Conservation (phyloP, 768 basidiomycete genomes). For the Mycena indigotica region DNA sequence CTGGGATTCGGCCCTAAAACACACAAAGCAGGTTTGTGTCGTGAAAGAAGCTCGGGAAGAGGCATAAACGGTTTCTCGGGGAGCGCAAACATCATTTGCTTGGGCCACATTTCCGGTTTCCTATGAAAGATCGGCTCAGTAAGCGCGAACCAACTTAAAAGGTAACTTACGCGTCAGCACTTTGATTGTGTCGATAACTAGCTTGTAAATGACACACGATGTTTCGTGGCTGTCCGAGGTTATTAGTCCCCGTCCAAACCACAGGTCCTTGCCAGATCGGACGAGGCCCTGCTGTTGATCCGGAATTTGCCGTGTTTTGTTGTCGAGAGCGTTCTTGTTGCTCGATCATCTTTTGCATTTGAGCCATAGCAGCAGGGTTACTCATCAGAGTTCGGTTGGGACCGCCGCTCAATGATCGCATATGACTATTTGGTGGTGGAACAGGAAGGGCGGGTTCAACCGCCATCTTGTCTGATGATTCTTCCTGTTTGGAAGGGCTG, state of each 20-base stretch:
- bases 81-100: conserved; percentile 40
- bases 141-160: neutral
- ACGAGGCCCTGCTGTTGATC: conserved; percentile 18
- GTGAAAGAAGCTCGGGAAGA: conserved; percentile 47
- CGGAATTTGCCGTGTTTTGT: conserved; percentile 24
- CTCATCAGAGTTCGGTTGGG: conserved; percentile 8
- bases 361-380: conserved; percentile 28
- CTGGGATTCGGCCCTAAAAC: conserved; percentile 38
- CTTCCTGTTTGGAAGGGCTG: conserved; percentile 2
- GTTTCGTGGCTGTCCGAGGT: conserved; percentile 6
- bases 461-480: neutral
- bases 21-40: conserved; percentile 42
- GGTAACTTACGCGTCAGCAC: conserved; percentile 36
- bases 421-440: conserved; percentile 5
- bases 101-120: conserved; percentile 57
- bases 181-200: neutral
- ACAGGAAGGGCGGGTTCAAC: conserved; percentile 9
- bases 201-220: conserved; percentile 10
- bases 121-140: conserved; percentile 34
- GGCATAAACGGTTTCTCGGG: conserved; percentile 46
- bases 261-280: conserved; percentile 18
- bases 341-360: conserved; percentile 54
- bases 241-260: conserved; percentile 11
- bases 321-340: conserved; percentile 38
- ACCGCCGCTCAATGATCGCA: conserved; percentile 12